Base-by-base conservation (phyloP, 768 basidiomycete genomes). In the Podaxis sp. region DNA sequence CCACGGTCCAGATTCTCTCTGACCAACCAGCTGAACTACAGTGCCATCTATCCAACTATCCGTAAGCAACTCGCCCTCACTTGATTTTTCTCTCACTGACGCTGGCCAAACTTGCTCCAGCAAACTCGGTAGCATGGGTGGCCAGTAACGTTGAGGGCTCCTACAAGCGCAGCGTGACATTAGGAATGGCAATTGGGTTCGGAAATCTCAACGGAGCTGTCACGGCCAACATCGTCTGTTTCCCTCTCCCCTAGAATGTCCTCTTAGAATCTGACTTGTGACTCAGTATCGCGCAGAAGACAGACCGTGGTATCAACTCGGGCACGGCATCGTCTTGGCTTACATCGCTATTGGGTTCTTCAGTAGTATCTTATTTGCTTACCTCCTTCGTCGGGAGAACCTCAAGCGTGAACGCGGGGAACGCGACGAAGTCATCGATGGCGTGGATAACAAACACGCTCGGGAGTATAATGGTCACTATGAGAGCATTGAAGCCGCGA, bases 191-290 rank as follows among this genome's bases (percentile, higher is more conserved):
- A 2, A 88, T 90, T 64, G 87, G 88, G 49, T 77, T 77, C 72
- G 88, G 87, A 8, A 90, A 89, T 69, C 75, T 89, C 37, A 88
- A 90, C 66, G 89, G 88, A 11, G 88, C 87, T 13, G 82, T 90
- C 11, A 80, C 84, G 7, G 82, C 86, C 22, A 89, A 88, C 67
- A 81, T 89, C 62, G 88, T 86, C 73, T 63, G 86, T 76, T 54
- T 41, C 36, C n/a, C 48, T 49, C 44, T 50, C 58, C 62, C 20
- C 56, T 58, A 44, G 20, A 26, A 63, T 22, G 26, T 20, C 48
- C 5, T 46, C 30, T 52, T 33, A 59, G 15, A 15, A 55, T 38
- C 56, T 24, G 44, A 57, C 40, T 4, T 13, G 22, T 37, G 12
- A n/a, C 10, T 30, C 68, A 89, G 88, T 90, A 91, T 74, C 89